Percentiles rank a stretch among this genome's conserved stretches.
Evolutionary conservation across 2,329 filamentous ascomycete species (phyloP).

Genomic region (Neopestalotiopsis sp.): DNA sequence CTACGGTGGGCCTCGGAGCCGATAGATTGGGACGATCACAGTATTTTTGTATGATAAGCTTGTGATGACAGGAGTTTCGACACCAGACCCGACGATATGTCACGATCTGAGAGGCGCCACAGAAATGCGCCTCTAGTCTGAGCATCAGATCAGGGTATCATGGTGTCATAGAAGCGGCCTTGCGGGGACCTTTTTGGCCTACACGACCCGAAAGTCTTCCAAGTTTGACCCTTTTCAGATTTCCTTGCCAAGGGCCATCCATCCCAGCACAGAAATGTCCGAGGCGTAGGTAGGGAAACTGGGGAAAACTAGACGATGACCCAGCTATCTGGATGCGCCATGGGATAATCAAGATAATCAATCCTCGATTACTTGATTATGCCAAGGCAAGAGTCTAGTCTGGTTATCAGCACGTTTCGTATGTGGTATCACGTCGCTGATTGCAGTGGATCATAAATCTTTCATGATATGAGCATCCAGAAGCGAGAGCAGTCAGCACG

Average conservation of each 20-base stretch:
- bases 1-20: neutral
- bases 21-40: neutral
- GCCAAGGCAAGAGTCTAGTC: neutral
- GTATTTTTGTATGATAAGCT: slow-evolving; percentile 2
- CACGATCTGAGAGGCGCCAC: slow-evolving; percentile 5
- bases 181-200: neutral
- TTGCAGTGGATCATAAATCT: neutral
- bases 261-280: neutral
- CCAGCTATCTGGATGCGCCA: neutral
- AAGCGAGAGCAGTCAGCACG: neutral
- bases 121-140: neutral
- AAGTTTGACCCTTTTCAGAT: neutral
- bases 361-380: neutral
- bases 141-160: neutral
- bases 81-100: slow-evolving; percentile 9
- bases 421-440: neutral
- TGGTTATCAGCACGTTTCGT: neutral
- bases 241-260: neutral
- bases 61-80: slow-evolving; percentile 5
- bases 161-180: neutral
- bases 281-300: neutral
- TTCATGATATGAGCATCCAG: slow-evolving; percentile 4
- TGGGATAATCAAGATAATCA: neutral
- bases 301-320: neutral
- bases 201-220: neutral